Evolutionary conservation across 2,329 filamentous ascomycete species (phyloP), one percentile per base, ranked within the genome.

Genomic region (Botrytis tulipae): DNA sequence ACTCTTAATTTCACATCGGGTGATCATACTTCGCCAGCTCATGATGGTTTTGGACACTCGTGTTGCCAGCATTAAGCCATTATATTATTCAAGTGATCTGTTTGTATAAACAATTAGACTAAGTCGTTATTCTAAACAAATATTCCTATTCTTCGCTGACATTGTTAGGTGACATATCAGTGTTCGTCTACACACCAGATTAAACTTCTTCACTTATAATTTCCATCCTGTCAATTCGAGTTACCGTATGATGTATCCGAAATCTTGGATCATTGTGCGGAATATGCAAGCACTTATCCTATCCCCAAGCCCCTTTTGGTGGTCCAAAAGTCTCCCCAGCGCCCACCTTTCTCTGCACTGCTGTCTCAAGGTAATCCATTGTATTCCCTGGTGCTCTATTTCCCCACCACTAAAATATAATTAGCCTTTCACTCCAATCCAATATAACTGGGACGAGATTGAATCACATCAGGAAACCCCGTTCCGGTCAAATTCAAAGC

Each of bases 401-500:
- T 9, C 90, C 90, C 91, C 91, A 93, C 91, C 92, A 94, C 70
- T 72, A 48, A 10, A n/a, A 14, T 9, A 29, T 6, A 2, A 22
- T 72, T 48, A 72, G 70, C 7, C 37, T 32, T 35, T 46, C 3
- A 46, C 7, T 22, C 25, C 40, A 42, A 16, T 42, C 40, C 40
- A 42, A 42, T 42, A 42, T 42, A 16, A 42, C 40, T 42, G 40
- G 40, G 12, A 42, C 40, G 14, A 42, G 12, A 42, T 42, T 14
- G 40, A 60, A 62, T 68, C 40, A 72, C 70, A 25, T 81, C 80
- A 0, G 91, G 91, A 73, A 90, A 86, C 29, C 85, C 82, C 54
- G 90, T 86, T 16, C 86, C 82, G 29, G 89, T 87, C 76, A 93
- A 80, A 73, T 89, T 88, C 42, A 94, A 82, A 1, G 89, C 86